A percentile compares a stretch with the other conserved stretches of the same genome.
Conservation (phyloP, 2,329 filamentous ascomycete species). For the Phialophora tarda region DNA sequence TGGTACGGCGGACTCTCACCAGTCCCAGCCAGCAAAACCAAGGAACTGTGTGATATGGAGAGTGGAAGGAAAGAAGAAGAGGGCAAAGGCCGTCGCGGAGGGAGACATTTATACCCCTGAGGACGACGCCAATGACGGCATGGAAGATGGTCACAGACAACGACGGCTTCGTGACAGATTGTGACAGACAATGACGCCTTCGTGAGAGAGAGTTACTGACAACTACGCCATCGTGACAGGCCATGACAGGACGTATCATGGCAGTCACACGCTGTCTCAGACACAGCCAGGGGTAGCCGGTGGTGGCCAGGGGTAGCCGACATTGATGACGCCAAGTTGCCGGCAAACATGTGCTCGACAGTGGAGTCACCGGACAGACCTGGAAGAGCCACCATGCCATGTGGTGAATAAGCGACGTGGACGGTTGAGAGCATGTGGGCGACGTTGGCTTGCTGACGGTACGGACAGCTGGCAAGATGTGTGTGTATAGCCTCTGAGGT, state of each 20-base stretch:
- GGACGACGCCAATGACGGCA: background rate
- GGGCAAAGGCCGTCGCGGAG: background rate
- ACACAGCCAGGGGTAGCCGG: too few relatives aligned
- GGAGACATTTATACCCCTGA: background rate
- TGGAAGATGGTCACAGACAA: background rate
- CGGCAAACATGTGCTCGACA: background rate
- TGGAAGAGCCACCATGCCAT: background rate
- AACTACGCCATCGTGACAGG: background rate
- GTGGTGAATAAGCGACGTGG: background rate
- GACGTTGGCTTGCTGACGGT: background rate
- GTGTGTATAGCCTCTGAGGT: background rate
- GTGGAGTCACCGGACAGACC: background rate
- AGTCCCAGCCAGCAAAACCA: background rate
- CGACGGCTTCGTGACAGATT: background rate
- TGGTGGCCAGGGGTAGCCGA: background rate
- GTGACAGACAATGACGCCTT: background rate
- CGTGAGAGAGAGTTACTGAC: background rate
- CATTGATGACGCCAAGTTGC: too few relatives aligned
- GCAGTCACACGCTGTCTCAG: too few relatives aligned
- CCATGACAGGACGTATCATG: too few relatives aligned
- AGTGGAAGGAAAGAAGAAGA: background rate
- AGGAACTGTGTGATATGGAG: background rate
- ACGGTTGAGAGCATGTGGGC: background rate
- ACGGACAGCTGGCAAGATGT: background rate
- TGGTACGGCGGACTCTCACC: background rate